Conservation (phyloP, 371 early-diverging fungal species). For the Circinella minor region DNA sequence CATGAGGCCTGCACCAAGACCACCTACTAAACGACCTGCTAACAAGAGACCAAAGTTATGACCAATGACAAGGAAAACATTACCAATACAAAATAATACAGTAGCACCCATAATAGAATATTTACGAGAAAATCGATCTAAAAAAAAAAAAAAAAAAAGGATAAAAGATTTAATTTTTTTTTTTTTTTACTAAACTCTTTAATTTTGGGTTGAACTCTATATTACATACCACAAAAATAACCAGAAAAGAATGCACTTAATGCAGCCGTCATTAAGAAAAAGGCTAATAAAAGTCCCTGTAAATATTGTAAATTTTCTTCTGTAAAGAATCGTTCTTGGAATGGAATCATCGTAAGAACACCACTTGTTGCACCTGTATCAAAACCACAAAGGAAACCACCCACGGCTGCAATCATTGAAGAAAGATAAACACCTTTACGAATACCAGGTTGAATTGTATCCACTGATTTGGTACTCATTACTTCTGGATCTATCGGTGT, state of each 20-base stretch:
- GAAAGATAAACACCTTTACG: constrained; percentile 35
- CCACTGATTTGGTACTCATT: not conserved
- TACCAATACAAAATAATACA: constrained; percentile 41
- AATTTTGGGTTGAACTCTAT: too few relatives aligned
- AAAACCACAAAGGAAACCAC: constrained; percentile 44
- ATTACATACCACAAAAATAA: constrained; percentile 44
- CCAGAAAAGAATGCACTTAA: constrained; percentile 50
- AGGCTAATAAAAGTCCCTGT: constrained; percentile 37
- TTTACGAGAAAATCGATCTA: constrained; percentile 50
- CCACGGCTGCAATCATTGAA: constrained; percentile 31
- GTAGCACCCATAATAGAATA: constrained; percentile 44
- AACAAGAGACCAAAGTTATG: constrained; percentile 42
- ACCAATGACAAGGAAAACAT: constrained; percentile 52
- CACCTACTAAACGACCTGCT: constrained; percentile 45
- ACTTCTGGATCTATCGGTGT: constrained; percentile 1
- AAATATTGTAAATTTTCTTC: constrained; percentile 21
- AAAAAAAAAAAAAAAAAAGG: not conserved
- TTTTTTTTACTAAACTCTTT: too few relatives aligned
- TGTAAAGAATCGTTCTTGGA: constrained; percentile 23
- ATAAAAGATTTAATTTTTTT: constrained; percentile 10
- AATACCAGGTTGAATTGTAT: not conserved
- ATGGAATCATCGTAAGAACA: constrained; percentile 29
- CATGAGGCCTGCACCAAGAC: constrained; percentile 51
- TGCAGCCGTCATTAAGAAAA: constrained; percentile 50
- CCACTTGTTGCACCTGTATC: constrained; percentile 43